These are phyloP conservation scores for Neonectria ditissima DNA, from an alignment of 2,329 filamentous ascomycete genomes.

Conservation along the genomic window DNA sequence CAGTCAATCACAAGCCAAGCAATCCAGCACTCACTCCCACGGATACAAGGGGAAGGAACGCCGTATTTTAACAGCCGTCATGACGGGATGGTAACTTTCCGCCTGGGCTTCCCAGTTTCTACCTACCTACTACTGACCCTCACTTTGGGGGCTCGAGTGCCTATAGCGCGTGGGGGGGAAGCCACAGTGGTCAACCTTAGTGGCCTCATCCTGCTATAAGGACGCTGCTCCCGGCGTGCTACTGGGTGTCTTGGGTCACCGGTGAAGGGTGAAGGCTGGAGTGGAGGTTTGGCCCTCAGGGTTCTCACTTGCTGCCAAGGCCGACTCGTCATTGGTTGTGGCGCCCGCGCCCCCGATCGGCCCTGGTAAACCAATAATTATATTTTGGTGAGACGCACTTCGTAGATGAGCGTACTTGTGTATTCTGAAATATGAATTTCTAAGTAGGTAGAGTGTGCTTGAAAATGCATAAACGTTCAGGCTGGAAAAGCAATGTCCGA, in stretches of 20 bases:
- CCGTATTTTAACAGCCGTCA: conserved; percentile 2
- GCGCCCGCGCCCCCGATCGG: conserved; percentile 25
- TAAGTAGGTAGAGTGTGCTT: neutral
- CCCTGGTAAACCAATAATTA: conserved; percentile 19
- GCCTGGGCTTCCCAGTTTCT: conserved; percentile 1
- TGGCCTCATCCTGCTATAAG: conserved; percentile 15
- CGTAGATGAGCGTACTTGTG: too few relatives aligned
- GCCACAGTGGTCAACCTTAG: conserved; percentile 15
- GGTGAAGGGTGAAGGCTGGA: conserved; percentile 25
- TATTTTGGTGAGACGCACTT: conserved; percentile 17
- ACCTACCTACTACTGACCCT: neutral
- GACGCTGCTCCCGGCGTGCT: conserved; percentile 2
- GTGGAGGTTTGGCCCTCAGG: conserved; percentile 42
- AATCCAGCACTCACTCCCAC: conserved; percentile 5
- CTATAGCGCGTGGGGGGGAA: conserved; percentile 16
- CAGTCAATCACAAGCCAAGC: conserved; percentile 9
- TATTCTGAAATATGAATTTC: too few relatives aligned
- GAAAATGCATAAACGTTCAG: neutral
- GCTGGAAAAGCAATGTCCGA: neutral
- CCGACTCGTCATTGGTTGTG: conserved; percentile 35
- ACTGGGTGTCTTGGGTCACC: conserved; percentile 12
- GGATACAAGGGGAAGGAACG: conserved; percentile 16
- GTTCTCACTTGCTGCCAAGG: conserved; percentile 40
- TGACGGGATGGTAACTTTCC: conserved; percentile 7
- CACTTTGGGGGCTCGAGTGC: neutral